A percentile compares a stretch with the other conserved stretches of the same genome.
These are phyloP conservation scores for Aureobasidium sp. DNA, from an alignment of 2,329 filamentous ascomycete species.

Conservation along the genomic window DNA sequence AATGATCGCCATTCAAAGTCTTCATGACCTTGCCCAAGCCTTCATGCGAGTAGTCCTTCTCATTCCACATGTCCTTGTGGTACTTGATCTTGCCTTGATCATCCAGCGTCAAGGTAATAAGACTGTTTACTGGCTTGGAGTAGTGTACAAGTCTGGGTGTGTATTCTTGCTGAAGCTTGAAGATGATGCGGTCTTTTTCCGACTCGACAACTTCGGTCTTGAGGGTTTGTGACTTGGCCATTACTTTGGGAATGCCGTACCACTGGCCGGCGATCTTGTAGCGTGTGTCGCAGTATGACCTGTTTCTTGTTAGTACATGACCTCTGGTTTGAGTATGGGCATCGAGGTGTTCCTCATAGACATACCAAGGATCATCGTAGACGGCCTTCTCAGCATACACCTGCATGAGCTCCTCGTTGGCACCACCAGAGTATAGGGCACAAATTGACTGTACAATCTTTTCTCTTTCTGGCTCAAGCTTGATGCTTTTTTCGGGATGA, in stretches of 20 bases:
- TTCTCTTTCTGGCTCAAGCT: constrained; percentile 27
- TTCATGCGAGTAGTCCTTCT: constrained; percentile 40
- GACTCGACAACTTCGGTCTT: constrained; percentile 34
- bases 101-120: constrained; percentile 33
- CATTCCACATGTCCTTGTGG: constrained; percentile 44
- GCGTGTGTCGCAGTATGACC: constrained; percentile 37
- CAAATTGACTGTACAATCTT: constrained; percentile 35
- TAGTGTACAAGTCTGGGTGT: constrained; percentile 31
- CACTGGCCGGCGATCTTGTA: constrained; percentile 35
- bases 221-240: constrained; percentile 31
- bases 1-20: constrained; percentile 40
- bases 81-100: constrained; percentile 35
- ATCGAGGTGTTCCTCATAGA: constrained; percentile 7
- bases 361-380: constrained; percentile 38
- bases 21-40: constrained; percentile 41
- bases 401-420: constrained; percentile 39
- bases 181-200: constrained; percentile 32
- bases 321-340: constrained; percentile 19
- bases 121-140: constrained; percentile 31
- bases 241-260: constrained; percentile 31
- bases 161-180: constrained; percentile 42
- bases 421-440: constrained; percentile 39
- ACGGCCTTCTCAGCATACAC: constrained; percentile 40
- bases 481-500: constrained; percentile 27
- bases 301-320: constrained; percentile 25